A percentile compares a stretch with the other conserved stretches of the same genome.
Evolutionary conservation across 108 stramenopile species (phyloP).

Genomic region (Aurantiochytrium sp.): DNA sequence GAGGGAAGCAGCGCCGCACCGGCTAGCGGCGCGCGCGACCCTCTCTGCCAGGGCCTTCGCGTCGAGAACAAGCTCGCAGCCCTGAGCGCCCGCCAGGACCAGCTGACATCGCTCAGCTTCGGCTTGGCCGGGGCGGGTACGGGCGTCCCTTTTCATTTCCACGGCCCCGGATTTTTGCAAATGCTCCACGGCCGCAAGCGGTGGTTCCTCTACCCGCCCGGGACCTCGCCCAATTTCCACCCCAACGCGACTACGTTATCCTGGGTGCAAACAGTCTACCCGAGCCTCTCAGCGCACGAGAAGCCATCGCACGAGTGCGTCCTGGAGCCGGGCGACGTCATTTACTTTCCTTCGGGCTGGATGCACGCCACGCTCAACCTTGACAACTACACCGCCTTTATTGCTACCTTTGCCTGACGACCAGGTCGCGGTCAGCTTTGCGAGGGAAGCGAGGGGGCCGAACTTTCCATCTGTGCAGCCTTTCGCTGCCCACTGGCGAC

Average conservation of each 20-base stretch:
- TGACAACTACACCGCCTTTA: slow-evolving; percentile 78
- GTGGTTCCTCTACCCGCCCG: slow-evolving; percentile 42
- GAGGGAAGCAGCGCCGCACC: background rate
- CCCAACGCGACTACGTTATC: background rate
- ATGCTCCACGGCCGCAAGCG: slow-evolving; percentile 39
- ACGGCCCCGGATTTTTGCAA: slow-evolving; percentile 41
- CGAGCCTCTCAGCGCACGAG: background rate
- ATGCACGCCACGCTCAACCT: slow-evolving; percentile 82
- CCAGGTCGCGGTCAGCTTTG: background rate
- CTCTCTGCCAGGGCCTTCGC: background rate
- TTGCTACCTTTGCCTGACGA: slow-evolving; percentile 69
- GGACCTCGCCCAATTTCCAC: background rate
- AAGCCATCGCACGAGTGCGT: slow-evolving; percentile 60
- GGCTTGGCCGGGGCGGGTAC: background rate
- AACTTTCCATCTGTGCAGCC: no score
- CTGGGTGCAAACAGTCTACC: background rate
- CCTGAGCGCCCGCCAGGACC: background rate
- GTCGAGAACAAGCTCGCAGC: no score
- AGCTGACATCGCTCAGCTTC: background rate
- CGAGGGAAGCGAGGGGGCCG: no score
- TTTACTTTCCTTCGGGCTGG: slow-evolving; percentile 79
- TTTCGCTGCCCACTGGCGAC: no score
- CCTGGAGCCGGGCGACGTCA: slow-evolving; percentile 69
- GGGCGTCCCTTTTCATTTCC: slow-evolving; percentile 41
- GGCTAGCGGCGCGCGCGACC: no score